phyloP scores from a whole-genome alignment of 805 yeast genomes.

The Monosporozyma unispora region DNA sequence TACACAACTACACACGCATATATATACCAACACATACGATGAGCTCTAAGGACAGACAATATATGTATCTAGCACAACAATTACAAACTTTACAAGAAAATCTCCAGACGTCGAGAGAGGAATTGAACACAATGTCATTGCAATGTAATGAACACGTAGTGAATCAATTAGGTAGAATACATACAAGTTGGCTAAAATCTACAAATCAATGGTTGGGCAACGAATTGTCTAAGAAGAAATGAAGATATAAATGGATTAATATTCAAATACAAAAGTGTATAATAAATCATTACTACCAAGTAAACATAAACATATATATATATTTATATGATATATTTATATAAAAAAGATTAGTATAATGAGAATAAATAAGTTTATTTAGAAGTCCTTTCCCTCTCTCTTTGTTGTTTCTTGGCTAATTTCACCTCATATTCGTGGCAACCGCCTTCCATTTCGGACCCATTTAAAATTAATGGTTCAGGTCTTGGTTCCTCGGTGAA shows the following conservation, averaged over 20 bases:
- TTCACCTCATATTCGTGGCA: slow-evolving; percentile 87
- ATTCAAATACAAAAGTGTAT: not conserved
- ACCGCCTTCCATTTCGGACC: slow-evolving; percentile 50
- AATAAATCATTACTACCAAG: not conserved
- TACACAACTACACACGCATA: too few relatives aligned
- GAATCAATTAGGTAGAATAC: slow-evolving; percentile 26
- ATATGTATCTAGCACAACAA: slow-evolving; percentile 26
- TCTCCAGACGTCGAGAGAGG: slow-evolving; percentile 19
- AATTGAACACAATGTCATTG: slow-evolving; percentile 23
- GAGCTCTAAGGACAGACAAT: slow-evolving; percentile 24
- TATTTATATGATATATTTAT: not conserved
- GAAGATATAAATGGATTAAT: too few relatives aligned
- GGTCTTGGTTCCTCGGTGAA: slow-evolving; percentile 63
- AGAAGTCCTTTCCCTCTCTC: slow-evolving; percentile 5
- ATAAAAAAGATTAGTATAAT: not conserved
- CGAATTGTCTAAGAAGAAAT: slow-evolving; percentile 1
- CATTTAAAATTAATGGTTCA: slow-evolving; percentile 47
- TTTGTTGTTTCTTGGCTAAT: slow-evolving; percentile 57
- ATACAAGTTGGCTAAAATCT: slow-evolving; percentile 28
- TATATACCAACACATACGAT: too few relatives aligned
- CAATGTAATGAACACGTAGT: slow-evolving; percentile 26
- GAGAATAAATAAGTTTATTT: not conserved
- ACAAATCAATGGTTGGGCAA: slow-evolving; percentile 22
- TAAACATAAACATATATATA: too few relatives aligned
- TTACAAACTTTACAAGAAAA: slow-evolving; percentile 20